Evolutionary conservation across 257 asterid genomes (phyloP), one percentile per base, ranked within the genome.

Genomic region (Scutellaria galericulata): DNA sequence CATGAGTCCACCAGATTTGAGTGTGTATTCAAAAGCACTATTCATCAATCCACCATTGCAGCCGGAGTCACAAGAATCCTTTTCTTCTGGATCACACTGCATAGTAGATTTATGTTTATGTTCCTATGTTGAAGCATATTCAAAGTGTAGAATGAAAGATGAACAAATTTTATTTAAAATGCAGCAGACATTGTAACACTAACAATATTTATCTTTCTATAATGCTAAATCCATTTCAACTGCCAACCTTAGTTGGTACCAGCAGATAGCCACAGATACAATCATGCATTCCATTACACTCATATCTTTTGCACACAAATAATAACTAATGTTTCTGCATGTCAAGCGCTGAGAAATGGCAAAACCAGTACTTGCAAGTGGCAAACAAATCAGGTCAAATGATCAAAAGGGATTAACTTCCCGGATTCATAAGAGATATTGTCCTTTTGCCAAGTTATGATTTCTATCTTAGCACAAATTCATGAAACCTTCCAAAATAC

Each of bases 41-140:
- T 86, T 92, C 98, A 92, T 92, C 61, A 92, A 83, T 37, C 96
- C 98, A 15, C 96, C 98, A 66, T 24, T 83, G 89, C 97, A 90
- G 46, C 98, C 98, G 0, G 92, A 74, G 54, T 90, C 98, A n/a
- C 96, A 92, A 42, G 96, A 81, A 67, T 55, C 90, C 55, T 77
- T 63, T 75, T 88, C 95, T 68, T 86, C 96, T 52, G 92, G 96
- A 69, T 92, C 96, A 82, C 96, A 92, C 96, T 92, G 81, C 80
- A 70, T 68, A 18, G 64, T 39, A 44, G 37, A 31, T 31, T 14
- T 9, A 31, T 35, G 50, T 45, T 58, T 24, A 9, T 0, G 27
- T 59, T 45, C 10, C 18, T 22, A 39, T 71, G 6, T n/a, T 10
- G n/a, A 10, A 11, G 22, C 13, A 59, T 10, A 58, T 37, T 4